Evolutionary conservation across 495 filamentous ascomycete genomes (phyloP).

Genomic region (Xylaria venustula): DNA sequence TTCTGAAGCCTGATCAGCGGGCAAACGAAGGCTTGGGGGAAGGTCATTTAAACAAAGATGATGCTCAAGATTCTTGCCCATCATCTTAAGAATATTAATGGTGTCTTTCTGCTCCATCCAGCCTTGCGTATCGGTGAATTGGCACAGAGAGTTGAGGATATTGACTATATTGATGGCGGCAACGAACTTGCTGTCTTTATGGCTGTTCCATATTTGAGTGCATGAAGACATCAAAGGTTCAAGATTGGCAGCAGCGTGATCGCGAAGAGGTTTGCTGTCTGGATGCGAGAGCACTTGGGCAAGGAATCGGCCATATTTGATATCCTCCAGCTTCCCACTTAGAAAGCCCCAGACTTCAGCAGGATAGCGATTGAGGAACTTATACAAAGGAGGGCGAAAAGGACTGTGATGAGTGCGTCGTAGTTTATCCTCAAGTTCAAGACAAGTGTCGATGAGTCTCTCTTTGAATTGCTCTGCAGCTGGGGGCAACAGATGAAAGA

Average conservation of each 20-base stretch:
- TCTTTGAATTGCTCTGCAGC: constrained; percentile 90
- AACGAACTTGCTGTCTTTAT: constrained; percentile 62
- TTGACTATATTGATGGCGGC: constrained; percentile 88
- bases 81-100: constrained; percentile 64
- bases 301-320: constrained; percentile 89
- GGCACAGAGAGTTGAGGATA: constrained; percentile 71
- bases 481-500: constrained; percentile 90
- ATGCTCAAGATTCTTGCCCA: constrained; percentile 74
- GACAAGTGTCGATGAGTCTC: constrained; percentile 78
- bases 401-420: constrained; percentile 90
- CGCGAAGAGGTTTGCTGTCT: constrained; percentile 70
- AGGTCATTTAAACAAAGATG: constrained; percentile 68
- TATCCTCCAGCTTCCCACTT: constrained; percentile 68
- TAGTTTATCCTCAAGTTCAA: constrained; percentile 83
- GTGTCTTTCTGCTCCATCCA: constrained; percentile 80
- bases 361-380: constrained; percentile 90
- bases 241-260: constrained; percentile 70
- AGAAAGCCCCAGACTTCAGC: constrained; percentile 83
- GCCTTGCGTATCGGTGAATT: constrained; percentile 53
- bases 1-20: constrained; percentile 83
- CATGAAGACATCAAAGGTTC: constrained; percentile 65
- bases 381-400: constrained; percentile 88
- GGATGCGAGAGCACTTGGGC: constrained; percentile 82
- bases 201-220: constrained; percentile 55
- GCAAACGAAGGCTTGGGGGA: constrained; percentile 70